phyloP scores from a whole-genome alignment of 148 eudicot species.

The Agrostemma githago region DNA sequence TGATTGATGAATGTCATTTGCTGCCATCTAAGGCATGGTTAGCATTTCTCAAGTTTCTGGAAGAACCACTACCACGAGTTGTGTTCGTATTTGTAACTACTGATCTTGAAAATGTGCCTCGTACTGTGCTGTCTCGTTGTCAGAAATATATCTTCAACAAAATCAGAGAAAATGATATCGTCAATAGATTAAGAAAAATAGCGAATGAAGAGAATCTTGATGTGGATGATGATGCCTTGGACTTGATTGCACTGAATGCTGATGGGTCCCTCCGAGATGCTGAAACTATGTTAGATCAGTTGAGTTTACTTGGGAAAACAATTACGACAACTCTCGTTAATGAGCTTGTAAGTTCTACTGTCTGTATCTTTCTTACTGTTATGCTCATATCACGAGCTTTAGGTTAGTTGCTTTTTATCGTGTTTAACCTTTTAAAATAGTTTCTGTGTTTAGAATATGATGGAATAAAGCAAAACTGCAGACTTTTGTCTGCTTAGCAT shows the following conservation, averaged over 20 bases:
- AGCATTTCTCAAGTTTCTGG: slow-evolving; percentile 74
- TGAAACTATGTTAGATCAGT: slow-evolving; percentile 93
- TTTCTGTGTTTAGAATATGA: too few relatives aligned
- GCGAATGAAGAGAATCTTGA: slow-evolving; percentile 65
- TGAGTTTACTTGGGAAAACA: slow-evolving; percentile 85
- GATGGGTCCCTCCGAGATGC: slow-evolving; percentile 97
- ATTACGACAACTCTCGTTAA: slow-evolving; percentile 81
- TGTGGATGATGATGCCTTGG: slow-evolving; percentile 82
- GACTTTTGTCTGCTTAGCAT: too few relatives aligned
- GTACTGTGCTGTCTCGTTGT: slow-evolving; percentile 72
- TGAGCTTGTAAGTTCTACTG: slow-evolving; percentile 72
- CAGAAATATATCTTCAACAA: slow-evolving; percentile 83
- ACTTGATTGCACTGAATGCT: slow-evolving; percentile 83
- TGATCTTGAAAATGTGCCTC: slow-evolving; percentile 86
- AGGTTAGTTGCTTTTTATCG: neutral
- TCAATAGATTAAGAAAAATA: slow-evolving; percentile 59
- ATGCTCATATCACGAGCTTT: neutral
- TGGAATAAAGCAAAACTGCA: too few relatives aligned
- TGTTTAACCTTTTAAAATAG: too few relatives aligned
- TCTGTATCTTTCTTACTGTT: slow-evolving; percentile 12
- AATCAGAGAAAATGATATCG: slow-evolving; percentile 72
- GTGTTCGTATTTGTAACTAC: slow-evolving; percentile 80
- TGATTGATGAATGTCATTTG: slow-evolving; percentile 85
- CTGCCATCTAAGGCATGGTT: slow-evolving; percentile 81
- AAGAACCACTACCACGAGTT: slow-evolving; percentile 62